A percentile compares a stretch with the other conserved stretches of the same genome.
Evolutionary conservation across 1,139 yeast genomes (phyloP).

Genomic region (Debaryomyces nepalensis): DNA sequence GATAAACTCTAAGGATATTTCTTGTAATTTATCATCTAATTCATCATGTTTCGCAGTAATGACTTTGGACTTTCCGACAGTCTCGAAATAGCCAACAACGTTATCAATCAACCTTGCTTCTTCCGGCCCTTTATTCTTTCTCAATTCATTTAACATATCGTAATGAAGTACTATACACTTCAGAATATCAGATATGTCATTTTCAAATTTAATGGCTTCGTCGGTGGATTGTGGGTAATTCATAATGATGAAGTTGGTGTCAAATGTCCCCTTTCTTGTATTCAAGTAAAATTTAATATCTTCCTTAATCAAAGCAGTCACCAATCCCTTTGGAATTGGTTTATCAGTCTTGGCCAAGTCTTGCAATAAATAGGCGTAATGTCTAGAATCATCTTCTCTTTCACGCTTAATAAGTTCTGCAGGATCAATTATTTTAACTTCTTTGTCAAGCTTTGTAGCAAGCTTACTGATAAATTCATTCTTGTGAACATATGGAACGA

Average conservation of each 20-base stretch:
- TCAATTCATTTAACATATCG: conserved; percentile 33
- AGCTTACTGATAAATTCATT: conserved; percentile 27
- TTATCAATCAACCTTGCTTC: conserved; percentile 37
- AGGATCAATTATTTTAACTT: conserved; percentile 55
- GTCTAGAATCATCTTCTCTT: conserved; percentile 42
- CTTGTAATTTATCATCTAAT: conserved; percentile 30
- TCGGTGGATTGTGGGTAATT: conserved; percentile 63
- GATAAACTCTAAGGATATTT: conserved; percentile 30
- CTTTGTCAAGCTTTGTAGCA: conserved; percentile 26
- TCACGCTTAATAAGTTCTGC: conserved; percentile 49
- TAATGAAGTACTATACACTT: conserved; percentile 42
- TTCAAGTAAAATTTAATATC: conserved; percentile 45
- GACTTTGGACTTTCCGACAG: conserved; percentile 53
- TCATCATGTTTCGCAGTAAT: conserved; percentile 27
- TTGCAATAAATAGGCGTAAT: conserved; percentile 46
- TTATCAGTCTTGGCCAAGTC: conserved; percentile 41
- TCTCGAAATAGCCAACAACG: conserved; percentile 61
- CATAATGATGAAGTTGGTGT: conserved; percentile 49
- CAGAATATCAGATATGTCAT: conserved; percentile 53
- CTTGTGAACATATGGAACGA: conserved; percentile 46
- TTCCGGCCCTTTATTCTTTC: conserved; percentile 32
- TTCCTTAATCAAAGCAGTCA: conserved; percentile 59
- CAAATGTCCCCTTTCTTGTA: conserved; percentile 47
- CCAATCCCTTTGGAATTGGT: conserved; percentile 58
- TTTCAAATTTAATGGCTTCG: conserved; percentile 68